Percentiles rank a stretch among this genome's conserved stretches.
phyloP scores from a whole-genome alignment of 2,329 filamentous ascomycete genomes.

The Erysiphe pulchra region DNA sequence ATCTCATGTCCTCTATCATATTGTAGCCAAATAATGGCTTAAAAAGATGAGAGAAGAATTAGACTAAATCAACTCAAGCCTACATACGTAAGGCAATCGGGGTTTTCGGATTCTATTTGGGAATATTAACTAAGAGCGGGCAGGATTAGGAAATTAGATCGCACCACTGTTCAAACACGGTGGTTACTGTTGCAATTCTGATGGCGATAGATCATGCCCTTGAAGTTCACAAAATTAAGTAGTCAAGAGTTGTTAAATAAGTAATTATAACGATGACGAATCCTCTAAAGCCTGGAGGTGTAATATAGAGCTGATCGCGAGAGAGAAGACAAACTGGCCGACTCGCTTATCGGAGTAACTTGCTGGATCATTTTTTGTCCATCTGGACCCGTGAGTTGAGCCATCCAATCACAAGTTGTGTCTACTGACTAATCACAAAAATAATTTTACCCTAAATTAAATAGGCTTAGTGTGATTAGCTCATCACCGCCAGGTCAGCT shows the following conservation, averaged over 20 bases:
- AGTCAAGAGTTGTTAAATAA: not conserved
- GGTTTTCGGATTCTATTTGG: no score
- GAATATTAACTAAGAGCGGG: no score
- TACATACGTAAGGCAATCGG: no score
- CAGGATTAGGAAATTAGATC: no score
- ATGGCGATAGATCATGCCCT: not conserved
- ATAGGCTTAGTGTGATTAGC: not conserved
- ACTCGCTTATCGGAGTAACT: not conserved
- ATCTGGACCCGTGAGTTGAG: not conserved
- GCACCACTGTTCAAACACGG: no score
- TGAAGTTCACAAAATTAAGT: not conserved
- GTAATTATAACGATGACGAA: not conserved
- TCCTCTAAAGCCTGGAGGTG: not conserved
- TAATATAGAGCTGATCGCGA: not conserved
- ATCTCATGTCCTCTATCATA: no score
- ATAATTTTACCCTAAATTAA: not conserved
- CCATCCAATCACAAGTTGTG: not conserved
- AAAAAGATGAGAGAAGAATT: no score
- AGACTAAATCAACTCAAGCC: no score
- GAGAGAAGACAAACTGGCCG: not conserved
- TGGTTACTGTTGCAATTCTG: no score
- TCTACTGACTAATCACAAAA: not conserved
- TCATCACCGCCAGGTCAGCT: not conserved
- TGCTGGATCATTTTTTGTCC: not conserved
- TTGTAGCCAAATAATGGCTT: no score